Conservation (phyloP, 106 monocot species). For the Dioscorea zingiberensis region DNA sequence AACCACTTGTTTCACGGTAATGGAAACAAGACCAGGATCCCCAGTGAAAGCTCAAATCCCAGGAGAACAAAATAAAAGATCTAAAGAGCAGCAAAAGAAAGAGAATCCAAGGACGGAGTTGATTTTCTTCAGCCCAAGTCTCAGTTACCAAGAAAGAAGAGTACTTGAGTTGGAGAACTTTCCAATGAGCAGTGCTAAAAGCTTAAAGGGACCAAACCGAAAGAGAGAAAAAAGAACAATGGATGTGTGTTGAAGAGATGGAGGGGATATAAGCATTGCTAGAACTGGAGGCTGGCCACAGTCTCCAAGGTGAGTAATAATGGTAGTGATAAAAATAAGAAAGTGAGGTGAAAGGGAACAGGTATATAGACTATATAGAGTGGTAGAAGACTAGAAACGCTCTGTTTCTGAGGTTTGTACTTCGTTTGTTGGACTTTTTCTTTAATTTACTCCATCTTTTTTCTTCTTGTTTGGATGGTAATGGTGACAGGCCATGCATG, state of each 20-base stretch:
- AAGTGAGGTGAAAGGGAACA: background rate
- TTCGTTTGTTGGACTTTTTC: too few species aligned
- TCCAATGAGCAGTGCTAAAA: background rate
- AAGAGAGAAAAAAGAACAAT: background rate
- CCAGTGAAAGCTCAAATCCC: too few species aligned
- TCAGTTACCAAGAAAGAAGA: background rate
- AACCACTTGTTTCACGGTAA: too few species aligned
- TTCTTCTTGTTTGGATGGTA: background rate
- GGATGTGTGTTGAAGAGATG: background rate
- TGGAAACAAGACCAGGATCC: too few species aligned
- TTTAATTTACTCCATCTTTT: too few species aligned
- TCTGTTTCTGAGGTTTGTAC: too few species aligned
- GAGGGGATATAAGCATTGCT: too few species aligned
- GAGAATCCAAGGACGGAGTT: background rate
- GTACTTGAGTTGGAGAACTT: background rate
- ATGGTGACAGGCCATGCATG: constrained; percentile 3
- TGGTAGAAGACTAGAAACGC: background rate
- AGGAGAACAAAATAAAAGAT: background rate
- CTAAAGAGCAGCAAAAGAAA: background rate
- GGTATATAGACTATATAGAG: background rate
- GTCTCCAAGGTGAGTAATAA: background rate
- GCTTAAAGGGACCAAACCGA: background rate
- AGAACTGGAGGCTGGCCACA: too few species aligned
- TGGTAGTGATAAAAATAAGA: constrained; percentile 1
- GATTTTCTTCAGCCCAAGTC: background rate